These are phyloP conservation scores for Nicotiana noctiflora DNA, from an alignment of 257 asterid species.

Conservation along the genomic window DNA sequence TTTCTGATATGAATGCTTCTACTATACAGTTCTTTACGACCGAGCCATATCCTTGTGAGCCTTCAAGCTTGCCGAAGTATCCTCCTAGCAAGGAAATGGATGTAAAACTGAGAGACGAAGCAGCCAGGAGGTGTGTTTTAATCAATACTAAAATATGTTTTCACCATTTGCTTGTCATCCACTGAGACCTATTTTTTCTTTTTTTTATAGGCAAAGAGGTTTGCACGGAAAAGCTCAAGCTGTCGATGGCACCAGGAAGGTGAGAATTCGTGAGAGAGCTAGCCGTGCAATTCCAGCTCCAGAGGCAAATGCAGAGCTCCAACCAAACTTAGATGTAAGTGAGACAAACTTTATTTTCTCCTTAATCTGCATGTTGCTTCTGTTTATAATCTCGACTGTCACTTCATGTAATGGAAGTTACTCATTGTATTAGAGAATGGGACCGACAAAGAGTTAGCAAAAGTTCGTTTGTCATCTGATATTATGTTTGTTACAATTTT, in stretches of 20 bases:
- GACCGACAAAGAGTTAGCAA: background rate
- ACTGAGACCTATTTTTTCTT: conserved; percentile 16
- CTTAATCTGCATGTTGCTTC: background rate
- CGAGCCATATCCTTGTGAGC: conserved; percentile 83
- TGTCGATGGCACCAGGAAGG: conserved; percentile 53
- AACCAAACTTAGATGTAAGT: conserved; percentile 73
- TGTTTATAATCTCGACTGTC: background rate
- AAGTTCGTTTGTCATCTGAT: background rate
- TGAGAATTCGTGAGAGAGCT: conserved; percentile 51
- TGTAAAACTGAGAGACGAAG: conserved; percentile 78
- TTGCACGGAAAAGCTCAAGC: conserved; percentile 41
- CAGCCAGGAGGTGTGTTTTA: conserved; percentile 55
- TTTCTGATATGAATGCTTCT: background rate
- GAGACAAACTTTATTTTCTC: conserved; percentile 2
- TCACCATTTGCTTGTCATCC: background rate
- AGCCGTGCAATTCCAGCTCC: conserved; percentile 84
- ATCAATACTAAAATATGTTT: background rate
- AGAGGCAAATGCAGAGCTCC: conserved; percentile 95
- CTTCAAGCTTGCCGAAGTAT: conserved; percentile 76
- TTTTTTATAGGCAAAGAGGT: conserved; percentile 53
- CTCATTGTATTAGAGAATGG: background rate
- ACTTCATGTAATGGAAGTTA: background rate
- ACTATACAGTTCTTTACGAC: conserved; percentile 54
- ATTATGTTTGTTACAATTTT: background rate
- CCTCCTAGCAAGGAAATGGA: conserved; percentile 98